A percentile compares a stretch with the other conserved stretches of the same genome.
These are phyloP conservation scores for Hyaloscypha variabilis DNA, from an alignment of 495 filamentous ascomycete genomes.

Conservation along the genomic window DNA sequence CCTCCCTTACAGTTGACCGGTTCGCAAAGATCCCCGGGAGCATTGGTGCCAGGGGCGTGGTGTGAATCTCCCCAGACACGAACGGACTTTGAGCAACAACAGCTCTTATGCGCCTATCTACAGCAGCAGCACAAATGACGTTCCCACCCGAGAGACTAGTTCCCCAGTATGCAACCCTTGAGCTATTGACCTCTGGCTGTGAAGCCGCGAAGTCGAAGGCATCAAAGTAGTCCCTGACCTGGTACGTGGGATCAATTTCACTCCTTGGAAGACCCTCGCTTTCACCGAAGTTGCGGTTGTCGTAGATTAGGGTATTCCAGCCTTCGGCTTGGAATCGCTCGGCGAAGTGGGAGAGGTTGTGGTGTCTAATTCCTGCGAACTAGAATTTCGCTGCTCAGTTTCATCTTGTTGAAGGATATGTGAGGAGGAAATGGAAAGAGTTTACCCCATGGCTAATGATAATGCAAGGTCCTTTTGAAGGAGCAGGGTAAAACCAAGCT, in stretches of 20 bases:
- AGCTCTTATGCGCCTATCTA: background rate
- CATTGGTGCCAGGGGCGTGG: background rate
- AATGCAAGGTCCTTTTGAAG: background rate
- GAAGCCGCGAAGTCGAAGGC: background rate
- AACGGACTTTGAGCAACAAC: background rate
- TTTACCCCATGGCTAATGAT: slow-evolving; percentile 1
- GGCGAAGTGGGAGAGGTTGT: slow-evolving; percentile 29
- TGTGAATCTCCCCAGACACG: background rate
- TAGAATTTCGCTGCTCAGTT: background rate
- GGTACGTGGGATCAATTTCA: background rate
- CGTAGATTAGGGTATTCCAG: slow-evolving; percentile 34
- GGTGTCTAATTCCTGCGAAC: slow-evolving; percentile 8
- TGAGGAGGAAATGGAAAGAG: background rate
- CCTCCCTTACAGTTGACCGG: background rate
- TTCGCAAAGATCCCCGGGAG: background rate
- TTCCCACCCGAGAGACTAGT: background rate
- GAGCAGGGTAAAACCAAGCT: background rate
- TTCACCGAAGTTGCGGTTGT: slow-evolving; percentile 40
- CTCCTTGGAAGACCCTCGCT: slow-evolving; percentile 37
- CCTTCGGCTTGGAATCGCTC: slow-evolving; percentile 35
- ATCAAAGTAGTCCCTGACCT: background rate
- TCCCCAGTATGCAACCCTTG: background rate
- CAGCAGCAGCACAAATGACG: background rate
- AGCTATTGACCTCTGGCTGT: background rate
- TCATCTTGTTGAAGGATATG: background rate